phyloP scores from a whole-genome alignment of 2,329 filamentous ascomycete species.

The Verticillium isaacii region DNA sequence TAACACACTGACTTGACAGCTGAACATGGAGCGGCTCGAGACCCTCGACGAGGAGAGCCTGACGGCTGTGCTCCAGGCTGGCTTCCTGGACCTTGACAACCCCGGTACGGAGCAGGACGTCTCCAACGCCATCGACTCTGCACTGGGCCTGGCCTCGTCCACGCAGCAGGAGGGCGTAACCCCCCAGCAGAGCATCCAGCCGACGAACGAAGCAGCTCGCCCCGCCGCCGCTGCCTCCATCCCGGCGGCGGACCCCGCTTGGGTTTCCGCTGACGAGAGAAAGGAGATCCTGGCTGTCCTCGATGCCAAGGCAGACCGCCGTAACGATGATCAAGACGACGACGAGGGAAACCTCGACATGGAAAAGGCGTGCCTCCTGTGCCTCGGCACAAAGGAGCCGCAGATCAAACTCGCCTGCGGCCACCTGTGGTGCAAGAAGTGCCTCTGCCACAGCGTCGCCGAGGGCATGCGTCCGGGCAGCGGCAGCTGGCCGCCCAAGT shows the following conservation, averaged over 20 bases:
- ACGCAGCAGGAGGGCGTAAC: too few species aligned
- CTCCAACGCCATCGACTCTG: too few species aligned
- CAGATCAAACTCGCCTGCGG: conserved; percentile 7
- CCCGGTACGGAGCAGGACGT: not conserved
- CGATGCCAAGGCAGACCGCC: not conserved
- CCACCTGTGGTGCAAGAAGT: conserved; percentile 10
- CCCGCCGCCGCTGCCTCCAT: too few species aligned
- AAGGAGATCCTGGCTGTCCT: not conserved
- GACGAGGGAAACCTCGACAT: not conserved
- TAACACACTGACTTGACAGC: not conserved
- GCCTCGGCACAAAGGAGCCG: not conserved
- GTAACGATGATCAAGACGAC: not conserved
- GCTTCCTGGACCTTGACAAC: not conserved
- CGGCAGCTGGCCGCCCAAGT: conserved; percentile 11
- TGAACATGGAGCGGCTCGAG: not conserved
- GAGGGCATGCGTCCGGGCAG: conserved; percentile 4
- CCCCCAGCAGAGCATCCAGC: too few species aligned
- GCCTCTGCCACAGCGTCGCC: conserved; percentile 10
- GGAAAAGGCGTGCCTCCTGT: conserved; percentile 5
- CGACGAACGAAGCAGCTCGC: too few species aligned
- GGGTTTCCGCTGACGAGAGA: not conserved
- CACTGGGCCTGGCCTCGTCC: too few species aligned
- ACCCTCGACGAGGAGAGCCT: not conserved
- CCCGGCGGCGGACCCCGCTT: not conserved
- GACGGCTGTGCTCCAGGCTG: not conserved